Evolutionary conservation across 169 alveolate genomes (phyloP).

Genomic region (Eimeria maxima): DNA sequence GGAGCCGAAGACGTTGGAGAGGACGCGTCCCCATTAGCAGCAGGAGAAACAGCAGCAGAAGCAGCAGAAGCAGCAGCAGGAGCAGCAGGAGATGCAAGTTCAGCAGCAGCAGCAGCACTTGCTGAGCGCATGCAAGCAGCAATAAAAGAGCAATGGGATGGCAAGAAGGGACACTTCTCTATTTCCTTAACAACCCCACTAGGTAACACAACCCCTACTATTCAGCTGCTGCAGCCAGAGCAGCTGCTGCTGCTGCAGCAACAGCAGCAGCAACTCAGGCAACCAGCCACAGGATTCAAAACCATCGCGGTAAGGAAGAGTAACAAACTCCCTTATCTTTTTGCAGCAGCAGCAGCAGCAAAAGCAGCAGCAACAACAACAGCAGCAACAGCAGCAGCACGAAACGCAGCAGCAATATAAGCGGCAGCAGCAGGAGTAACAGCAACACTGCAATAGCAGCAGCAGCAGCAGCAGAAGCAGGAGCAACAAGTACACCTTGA

Average conservation of each 20-base stretch:
- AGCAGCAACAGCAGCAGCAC: conserved; percentile 37
- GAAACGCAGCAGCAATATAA: not conserved
- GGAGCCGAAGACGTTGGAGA: no score
- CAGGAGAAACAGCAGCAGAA: not conserved
- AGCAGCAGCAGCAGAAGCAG: not conserved
- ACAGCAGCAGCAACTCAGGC: not conserved
- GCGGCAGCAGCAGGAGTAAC: not conserved
- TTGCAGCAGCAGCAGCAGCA: conserved; percentile 32
- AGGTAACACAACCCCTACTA: not conserved
- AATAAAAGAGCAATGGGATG: not conserved
- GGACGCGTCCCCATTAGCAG: no score
- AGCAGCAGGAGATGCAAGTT: not conserved
- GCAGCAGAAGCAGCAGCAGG: conserved; percentile 47
- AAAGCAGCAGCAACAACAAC: conserved; percentile 17
- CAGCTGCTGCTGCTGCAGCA: conserved; percentile 75
- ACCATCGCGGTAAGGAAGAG: conserved; percentile 5
- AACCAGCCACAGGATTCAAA: not conserved
- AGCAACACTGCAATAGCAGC: not conserved
- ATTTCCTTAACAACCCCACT: conserved; percentile 10
- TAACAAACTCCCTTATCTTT: not conserved
- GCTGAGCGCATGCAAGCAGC: conserved; percentile 39
- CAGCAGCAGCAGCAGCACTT: conserved; percentile 36
- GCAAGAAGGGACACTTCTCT: not conserved
- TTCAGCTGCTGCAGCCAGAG: conserved; percentile 7
- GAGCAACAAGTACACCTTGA: no score